Conservation (phyloP, 768 basidiomycete species). For the Coprinellus aureogranulatus region DNA sequence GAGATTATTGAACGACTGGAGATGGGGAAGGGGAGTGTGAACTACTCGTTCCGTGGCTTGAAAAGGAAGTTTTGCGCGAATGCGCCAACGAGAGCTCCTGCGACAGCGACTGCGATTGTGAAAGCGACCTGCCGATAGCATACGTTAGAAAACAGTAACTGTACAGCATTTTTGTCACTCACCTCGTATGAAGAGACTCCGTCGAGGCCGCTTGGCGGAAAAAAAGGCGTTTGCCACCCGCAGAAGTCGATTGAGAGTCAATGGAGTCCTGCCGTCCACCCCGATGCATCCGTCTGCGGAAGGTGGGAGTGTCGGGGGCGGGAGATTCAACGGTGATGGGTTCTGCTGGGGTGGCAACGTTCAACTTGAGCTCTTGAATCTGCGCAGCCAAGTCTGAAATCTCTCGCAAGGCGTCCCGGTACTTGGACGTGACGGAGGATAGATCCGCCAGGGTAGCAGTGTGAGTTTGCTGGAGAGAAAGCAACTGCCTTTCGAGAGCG, state of each 20-base stretch:
- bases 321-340: slow-evolving; percentile 36
- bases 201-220: slow-evolving; percentile 85
- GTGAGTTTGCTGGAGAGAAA: slow-evolving; percentile 78
- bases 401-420: slow-evolving; percentile 83
- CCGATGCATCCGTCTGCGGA: slow-evolving; percentile 54
- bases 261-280: slow-evolving; percentile 49
- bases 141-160: slow-evolving; percentile 13
- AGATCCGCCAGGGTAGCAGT: slow-evolving; percentile 78
- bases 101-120: slow-evolving; percentile 93
- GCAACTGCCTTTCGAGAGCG: slow-evolving; percentile 56
- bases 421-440: slow-evolving; percentile 75
- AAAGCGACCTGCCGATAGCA: slow-evolving; percentile 65
- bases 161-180: slow-evolving; percentile 17
- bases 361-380: slow-evolving; percentile 81
- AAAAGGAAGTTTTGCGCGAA: slow-evolving; percentile 79
- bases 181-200: slow-evolving; percentile 88
- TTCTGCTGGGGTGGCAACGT: slow-evolving; percentile 41
- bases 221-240: slow-evolving; percentile 66
- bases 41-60: slow-evolving; percentile 71
- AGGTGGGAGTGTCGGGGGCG: slow-evolving; percentile 33
- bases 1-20: slow-evolving; percentile 49
- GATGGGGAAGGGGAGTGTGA: slow-evolving; percentile 61
- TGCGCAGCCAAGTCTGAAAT: slow-evolving; percentile 93
- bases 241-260: slow-evolving; percentile 47
- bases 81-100: slow-evolving; percentile 92